phyloP scores from a whole-genome alignment of 2,329 filamentous ascomycete genomes.

The Curvularia sp. region DNA sequence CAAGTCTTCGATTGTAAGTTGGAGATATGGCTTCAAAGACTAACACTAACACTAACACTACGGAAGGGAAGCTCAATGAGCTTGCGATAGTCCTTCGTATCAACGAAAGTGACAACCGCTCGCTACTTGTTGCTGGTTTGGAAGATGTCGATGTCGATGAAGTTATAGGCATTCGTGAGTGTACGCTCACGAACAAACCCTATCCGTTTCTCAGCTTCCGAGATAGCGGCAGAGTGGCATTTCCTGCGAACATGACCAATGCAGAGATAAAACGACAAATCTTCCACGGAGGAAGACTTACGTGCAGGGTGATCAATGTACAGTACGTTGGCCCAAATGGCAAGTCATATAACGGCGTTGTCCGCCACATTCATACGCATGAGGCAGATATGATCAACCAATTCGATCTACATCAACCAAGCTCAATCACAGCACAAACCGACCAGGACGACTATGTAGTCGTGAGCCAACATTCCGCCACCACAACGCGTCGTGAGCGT shows the following conservation, averaged over 20 bases:
- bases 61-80: conserved; percentile 26
- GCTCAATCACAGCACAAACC: background rate
- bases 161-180: background rate
- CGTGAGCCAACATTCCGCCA: background rate
- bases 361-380: conserved; percentile 10
- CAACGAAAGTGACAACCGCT: conserved; percentile 3
- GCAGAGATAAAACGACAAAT: conserved; percentile 5
- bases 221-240: background rate
- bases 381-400: conserved; percentile 1
- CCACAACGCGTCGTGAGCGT: background rate
- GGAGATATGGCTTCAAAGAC: no score
- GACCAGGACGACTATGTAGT: background rate
- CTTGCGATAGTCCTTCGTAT: conserved; percentile 12
- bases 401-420: background rate
- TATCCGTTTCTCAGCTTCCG: conserved; percentile 8
- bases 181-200: conserved; percentile 8
- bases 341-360: conserved; percentile 13
- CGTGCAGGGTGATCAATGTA: conserved; percentile 7
- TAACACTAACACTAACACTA: conserved; percentile 1
- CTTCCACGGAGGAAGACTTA: conserved; percentile 7
- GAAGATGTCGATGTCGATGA: conserved; percentile 7
- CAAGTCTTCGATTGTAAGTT: conserved; percentile 31
- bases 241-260: background rate
- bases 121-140: conserved; percentile 6
- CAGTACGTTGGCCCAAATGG: background rate